phyloP scores from a whole-genome alignment of 2,329 filamentous ascomycete genomes.

The Cladosporium sp. region DNA sequence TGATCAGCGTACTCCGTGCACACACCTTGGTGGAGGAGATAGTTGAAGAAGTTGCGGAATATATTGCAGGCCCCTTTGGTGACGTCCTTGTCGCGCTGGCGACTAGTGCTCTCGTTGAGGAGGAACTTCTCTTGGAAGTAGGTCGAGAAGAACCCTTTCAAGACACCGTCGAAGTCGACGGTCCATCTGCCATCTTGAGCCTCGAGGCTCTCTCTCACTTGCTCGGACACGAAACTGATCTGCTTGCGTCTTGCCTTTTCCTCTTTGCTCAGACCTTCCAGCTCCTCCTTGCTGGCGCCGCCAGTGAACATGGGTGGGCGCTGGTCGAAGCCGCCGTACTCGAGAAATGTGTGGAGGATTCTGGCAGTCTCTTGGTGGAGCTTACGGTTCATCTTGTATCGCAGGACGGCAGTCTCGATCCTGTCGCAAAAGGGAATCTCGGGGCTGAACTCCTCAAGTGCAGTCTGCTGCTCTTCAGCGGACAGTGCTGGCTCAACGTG shows the following conservation, averaged over 20 bases:
- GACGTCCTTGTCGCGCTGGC: conserved; percentile 33
- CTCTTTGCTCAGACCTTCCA: conserved; percentile 45
- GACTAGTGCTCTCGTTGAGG: conserved; percentile 39
- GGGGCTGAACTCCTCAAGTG: conserved; percentile 62
- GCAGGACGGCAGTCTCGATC: conserved; percentile 77
- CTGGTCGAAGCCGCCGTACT: conserved; percentile 72
- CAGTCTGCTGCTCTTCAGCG: conserved; percentile 58
- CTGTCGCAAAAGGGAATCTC: conserved; percentile 51
- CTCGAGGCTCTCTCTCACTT: conserved; percentile 39
- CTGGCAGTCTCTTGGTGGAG: conserved; percentile 56
- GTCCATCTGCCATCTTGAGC: conserved; percentile 53
- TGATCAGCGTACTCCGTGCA: conserved; percentile 72
- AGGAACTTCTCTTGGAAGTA: conserved; percentile 40
- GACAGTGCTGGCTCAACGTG: conserved; percentile 76
- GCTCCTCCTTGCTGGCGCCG: conserved; percentile 19
- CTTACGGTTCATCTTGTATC: conserved; percentile 71
- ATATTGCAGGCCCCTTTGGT: conserved; percentile 59
- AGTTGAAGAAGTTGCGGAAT: conserved; percentile 81
- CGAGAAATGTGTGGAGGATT: conserved; percentile 74
- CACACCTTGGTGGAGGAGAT: conserved; percentile 75
- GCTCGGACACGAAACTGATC: conserved; percentile 45
- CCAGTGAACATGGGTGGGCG: conserved; percentile 57
- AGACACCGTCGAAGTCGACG: conserved; percentile 75
- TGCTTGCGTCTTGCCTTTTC: conserved; percentile 54
- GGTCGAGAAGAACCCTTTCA: conserved; percentile 61